Percentiles rank a stretch among this genome's conserved stretches.
phyloP scores from a whole-genome alignment of 163 green algal species.

The Dunaliella salina region DNA sequence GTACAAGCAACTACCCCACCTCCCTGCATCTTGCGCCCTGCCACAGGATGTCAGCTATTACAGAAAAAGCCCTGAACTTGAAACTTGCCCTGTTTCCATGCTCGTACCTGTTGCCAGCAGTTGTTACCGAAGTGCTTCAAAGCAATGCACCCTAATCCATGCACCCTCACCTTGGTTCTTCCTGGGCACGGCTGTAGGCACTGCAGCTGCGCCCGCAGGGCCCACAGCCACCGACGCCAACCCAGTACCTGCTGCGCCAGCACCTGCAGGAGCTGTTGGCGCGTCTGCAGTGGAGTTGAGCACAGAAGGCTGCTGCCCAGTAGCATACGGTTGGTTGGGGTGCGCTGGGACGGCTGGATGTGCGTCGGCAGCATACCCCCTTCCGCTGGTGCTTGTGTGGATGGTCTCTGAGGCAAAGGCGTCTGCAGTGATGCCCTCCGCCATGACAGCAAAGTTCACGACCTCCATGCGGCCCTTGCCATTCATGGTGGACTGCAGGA shows the following conservation, averaged over 20 bases:
- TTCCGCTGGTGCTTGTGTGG: slow-evolving; percentile 10
- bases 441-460: slow-evolving; percentile 58
- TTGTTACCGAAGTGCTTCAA: too few relatives aligned
- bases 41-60: too few relatives aligned
- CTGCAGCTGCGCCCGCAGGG: background rate
- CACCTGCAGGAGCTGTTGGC: background rate
- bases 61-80: too few relatives aligned
- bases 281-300: background rate
- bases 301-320: too few relatives aligned
- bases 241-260: background rate
- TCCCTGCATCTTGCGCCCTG: too few relatives aligned
- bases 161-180: background rate
- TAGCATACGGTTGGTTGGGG: too few relatives aligned
- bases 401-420: slow-evolving; percentile 25
- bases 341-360: too few relatives aligned
- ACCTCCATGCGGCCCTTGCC: slow-evolving; percentile 77
- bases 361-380: too few relatives aligned
- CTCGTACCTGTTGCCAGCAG: too few relatives aligned
- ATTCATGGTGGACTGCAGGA: slow-evolving; percentile 53
- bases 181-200: background rate
- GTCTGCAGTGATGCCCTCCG: slow-evolving; percentile 46
- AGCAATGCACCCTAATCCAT: too few relatives aligned
- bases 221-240: slow-evolving; percentile 10
- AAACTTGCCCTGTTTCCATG: too few relatives aligned
- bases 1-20: too few relatives aligned